Conservation (phyloP, 345 rosid genomes). For the Populus simonii region DNA sequence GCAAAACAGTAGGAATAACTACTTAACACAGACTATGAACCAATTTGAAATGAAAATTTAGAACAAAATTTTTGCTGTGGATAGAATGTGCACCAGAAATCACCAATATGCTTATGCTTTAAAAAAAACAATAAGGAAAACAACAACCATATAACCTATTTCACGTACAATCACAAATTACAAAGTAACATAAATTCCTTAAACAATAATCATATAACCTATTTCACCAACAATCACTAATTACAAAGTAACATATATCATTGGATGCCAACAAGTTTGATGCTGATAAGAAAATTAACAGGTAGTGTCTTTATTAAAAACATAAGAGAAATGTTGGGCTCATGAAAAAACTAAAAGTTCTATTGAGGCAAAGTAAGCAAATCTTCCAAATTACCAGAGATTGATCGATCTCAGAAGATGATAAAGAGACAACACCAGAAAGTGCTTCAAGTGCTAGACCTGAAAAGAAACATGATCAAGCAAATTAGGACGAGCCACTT, state of each 20-base stretch:
- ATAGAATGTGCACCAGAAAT: background rate
- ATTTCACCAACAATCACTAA: background rate
- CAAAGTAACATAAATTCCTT: background rate
- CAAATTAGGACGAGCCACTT: background rate
- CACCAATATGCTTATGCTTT: background rate
- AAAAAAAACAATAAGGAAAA: background rate
- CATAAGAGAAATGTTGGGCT: background rate
- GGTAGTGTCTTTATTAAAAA: background rate
- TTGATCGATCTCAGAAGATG: slow-evolving; percentile 69
- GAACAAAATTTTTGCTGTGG: background rate
- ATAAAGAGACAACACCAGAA: slow-evolving; percentile 76
- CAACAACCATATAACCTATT: background rate
- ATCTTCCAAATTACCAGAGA: slow-evolving; percentile 58
- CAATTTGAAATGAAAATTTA: background rate
- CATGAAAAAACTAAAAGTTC: background rate
- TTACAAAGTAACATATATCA: background rate
- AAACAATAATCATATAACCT: background rate
- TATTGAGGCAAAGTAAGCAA: background rate
- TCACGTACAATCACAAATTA: background rate
- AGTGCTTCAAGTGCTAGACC: slow-evolving; percentile 90
- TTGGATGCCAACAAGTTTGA: background rate
- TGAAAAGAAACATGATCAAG: slow-evolving; percentile 28
- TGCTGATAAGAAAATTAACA: background rate
- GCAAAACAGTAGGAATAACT: background rate
- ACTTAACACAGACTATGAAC: background rate